phyloP scores from a whole-genome alignment of 2,329 filamentous ascomycete genomes.

The Phialocephala subalpina region DNA sequence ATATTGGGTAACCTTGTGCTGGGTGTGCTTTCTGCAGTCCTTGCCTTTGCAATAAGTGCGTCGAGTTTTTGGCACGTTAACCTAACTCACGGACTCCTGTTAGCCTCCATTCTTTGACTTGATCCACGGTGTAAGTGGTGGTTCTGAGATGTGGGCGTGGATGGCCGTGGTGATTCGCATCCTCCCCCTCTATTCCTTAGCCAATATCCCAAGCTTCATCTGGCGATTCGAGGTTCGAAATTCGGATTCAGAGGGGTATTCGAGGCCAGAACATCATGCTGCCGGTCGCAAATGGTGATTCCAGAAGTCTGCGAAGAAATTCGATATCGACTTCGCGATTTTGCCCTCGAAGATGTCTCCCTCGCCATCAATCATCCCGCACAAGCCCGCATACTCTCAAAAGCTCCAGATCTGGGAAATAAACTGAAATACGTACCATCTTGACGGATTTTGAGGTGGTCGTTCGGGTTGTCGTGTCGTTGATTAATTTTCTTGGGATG shows the following conservation, averaged over 20 bases:
- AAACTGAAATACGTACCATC: conserved; percentile 34
- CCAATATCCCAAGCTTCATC: not conserved
- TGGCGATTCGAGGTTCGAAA: not conserved
- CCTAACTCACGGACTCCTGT: conserved; percentile 53
- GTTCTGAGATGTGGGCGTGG: no score
- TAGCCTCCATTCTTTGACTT: conserved; percentile 29
- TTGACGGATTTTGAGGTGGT: conserved; percentile 36
- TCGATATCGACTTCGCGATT: conserved; percentile 4
- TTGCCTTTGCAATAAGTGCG: conserved; percentile 98
- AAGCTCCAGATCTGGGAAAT: conserved; percentile 3
- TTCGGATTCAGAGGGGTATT: not conserved
- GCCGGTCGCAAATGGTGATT: not conserved
- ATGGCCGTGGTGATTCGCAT: not conserved
- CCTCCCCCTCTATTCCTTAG: not conserved
- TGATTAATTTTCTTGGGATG: conserved; percentile 28
- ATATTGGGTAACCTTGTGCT: conserved; percentile 96
- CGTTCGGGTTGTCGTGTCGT: conserved; percentile 30
- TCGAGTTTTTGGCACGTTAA: conserved; percentile 98
- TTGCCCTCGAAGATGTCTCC: not conserved
- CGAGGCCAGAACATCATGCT: not conserved
- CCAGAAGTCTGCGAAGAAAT: not conserved
- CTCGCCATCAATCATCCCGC: not conserved
- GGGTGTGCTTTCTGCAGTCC: conserved; percentile 90
- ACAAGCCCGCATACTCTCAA: conserved; percentile 6
- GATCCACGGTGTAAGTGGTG: not conserved